Evolutionary conservation across 176 grass and related monocot genomes (phyloP).

Genomic region (Saccharum officinarum): DNA sequence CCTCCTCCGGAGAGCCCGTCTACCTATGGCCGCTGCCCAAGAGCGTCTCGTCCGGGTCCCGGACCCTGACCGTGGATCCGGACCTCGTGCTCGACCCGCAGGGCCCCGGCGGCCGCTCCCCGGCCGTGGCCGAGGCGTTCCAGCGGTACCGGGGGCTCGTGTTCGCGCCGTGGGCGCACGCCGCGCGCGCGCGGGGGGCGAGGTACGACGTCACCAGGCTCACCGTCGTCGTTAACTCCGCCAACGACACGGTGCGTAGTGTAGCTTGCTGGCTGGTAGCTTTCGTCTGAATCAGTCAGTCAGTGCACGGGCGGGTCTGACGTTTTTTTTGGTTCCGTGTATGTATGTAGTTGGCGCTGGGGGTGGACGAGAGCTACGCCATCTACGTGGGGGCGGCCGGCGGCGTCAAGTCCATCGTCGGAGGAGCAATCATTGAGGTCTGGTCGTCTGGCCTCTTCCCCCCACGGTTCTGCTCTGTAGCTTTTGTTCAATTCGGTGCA

Average conservation of each 20-base stretch:
- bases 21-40: conserved; percentile 90
- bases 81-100: conserved; percentile 56
- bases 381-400: conserved; percentile 48
- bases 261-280: neutral
- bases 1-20: conserved; percentile 18
- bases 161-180: conserved; percentile 69
- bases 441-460: neutral
- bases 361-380: conserved; percentile 89
- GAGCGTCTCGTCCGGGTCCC: conserved; percentile 46
- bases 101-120: conserved; percentile 37
- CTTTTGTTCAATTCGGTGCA: neutral
- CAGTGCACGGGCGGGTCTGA: neutral
- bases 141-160: conserved; percentile 59
- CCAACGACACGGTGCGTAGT: conserved; percentile 69
- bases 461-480: neutral
- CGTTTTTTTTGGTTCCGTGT: neutral
- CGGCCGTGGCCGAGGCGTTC: conserved; percentile 66
- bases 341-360: conserved; percentile 55
- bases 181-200: neutral
- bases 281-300: neutral
- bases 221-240: conserved; percentile 72
- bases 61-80: conserved; percentile 63
- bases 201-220: conserved; percentile 57
- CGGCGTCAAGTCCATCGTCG: conserved; percentile 61
- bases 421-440: conserved; percentile 83